Base-by-base conservation (phyloP, 768 basidiomycete genomes). In the Lyophyllum semitale region DNA sequence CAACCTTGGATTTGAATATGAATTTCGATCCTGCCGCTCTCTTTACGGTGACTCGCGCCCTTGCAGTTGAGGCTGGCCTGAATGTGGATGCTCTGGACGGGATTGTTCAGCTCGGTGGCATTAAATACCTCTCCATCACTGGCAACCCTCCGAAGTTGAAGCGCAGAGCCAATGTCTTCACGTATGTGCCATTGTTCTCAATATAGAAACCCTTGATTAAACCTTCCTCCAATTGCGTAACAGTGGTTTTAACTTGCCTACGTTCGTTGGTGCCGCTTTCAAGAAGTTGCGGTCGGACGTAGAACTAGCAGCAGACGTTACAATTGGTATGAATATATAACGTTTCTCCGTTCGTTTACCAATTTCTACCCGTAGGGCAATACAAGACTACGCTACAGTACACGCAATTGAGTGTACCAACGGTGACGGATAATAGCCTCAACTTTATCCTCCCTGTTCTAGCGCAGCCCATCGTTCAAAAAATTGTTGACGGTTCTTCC, bases 401-500 rank as follows among this genome's bases (percentile, higher is more conserved):
- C 63, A 77, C 75, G 6, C 89, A 91, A 62, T 61, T 63, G 25
- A 67, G 66, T 40, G 77, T 91, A 17, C 77, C 82, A 1, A 85
- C 82, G 17, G 63, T 69, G 23, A 90, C 89, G 0, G 89, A 89
- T 63, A 64, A 77, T 17, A 83, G 76, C 41, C 72, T 91, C 52
- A 74, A 87, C 58, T 67, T 87, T 32, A 82, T 91, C 49, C 73
- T 91, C 6, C 89, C 88, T 6, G 63, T 87, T 38, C 78, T 91
- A 54, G 89, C 89, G 0, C 76, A 82, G 49, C 89, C 89, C 4
- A 89, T 91, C 52, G 88, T 91, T 5, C 87, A 90, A 66, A 83
- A 81, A 57, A 78, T 91, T 53, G 85, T 91, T 38, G 74, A 78
- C 5, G 82, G 75, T 17, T 80, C 85, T 17, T 66, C 73, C 8